Base-by-base conservation (phyloP, 2,329 filamentous ascomycete genomes). In the Periconia macrospinosa region DNA sequence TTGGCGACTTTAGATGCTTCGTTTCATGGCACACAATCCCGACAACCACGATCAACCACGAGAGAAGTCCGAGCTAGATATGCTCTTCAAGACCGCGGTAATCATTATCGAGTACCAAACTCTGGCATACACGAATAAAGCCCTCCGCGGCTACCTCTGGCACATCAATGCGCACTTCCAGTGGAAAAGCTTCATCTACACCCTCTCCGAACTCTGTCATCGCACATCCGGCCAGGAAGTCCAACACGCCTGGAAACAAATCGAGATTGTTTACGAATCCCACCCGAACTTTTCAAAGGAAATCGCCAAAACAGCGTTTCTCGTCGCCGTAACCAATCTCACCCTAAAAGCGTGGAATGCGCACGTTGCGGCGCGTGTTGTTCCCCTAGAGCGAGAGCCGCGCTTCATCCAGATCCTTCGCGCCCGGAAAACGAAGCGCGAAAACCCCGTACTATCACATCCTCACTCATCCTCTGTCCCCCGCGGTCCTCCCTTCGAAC, bases 111-210 rank as follows among this genome's bases (percentile, higher is more conserved):
- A 76, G 42, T 70, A 74, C 35, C 73, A 78, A 51, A 78, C 73
- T 43, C 59, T 78, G 18, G 67, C 68, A 0, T 73, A 76, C 49
- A 72, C 68, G 1, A 77, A 74, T 30, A 65, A 69, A 27, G 67
- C 68, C 19, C 66, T 77, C 49, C 69, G 73, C 35, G 68, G 71
- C n/a, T 81, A 75, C 53, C 60, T 69, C 23, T 81, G 79, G 78
- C 76, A 80, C 59, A 68, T 76, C 48, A 72, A 79, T 23, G 67
- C 73, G 27, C 74, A 80, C 40, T 83, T 81, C 62, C 75, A 77
- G 18, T 83, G 80, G 79, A 80, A 82, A 49, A 75, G 79, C 10
- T 74, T 81, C 43, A 76, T 82, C n/a, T 78, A 80, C 59, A 71
- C 83, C 44, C 65, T 83, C 33, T 61, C 59, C 1, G 62, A 70